Conservation (phyloP, 345 rosid species). For the Populus nigra region DNA sequence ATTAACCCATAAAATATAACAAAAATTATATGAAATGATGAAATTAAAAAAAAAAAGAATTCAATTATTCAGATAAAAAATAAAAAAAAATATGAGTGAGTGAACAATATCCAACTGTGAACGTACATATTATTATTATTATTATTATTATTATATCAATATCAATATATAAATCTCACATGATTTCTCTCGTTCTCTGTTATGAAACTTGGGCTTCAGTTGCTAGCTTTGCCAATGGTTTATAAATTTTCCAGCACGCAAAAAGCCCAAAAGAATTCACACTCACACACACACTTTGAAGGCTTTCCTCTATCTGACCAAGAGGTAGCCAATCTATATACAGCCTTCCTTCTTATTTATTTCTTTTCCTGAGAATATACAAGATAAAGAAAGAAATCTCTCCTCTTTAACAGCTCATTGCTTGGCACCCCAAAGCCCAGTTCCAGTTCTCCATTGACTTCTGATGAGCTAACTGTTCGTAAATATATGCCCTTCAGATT, state of each 20-base stretch:
- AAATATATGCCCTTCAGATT: background rate
- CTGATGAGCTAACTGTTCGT: background rate
- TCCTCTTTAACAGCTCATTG: background rate
- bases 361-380: background rate
- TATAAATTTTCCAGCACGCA: background rate
- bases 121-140: too few relatives aligned
- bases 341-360: too few relatives aligned
- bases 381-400: background rate
- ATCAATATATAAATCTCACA: background rate
- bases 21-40: too few relatives aligned
- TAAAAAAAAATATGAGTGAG: too few relatives aligned
- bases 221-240: background rate
- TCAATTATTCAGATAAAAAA: too few relatives aligned
- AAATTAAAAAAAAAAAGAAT: too few relatives aligned
- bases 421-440: background rate
- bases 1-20: too few relatives aligned
- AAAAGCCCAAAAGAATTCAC: background rate
- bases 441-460: background rate
- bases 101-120: too few relatives aligned
- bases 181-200: background rate
- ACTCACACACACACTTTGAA: background rate
- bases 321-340: background rate
- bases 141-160: background rate
- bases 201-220: background rate
- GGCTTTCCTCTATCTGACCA: background rate